phyloP scores from a whole-genome alignment of 1,284 basidiomycete species.

The Moesziomyces parantarcticus region DNA sequence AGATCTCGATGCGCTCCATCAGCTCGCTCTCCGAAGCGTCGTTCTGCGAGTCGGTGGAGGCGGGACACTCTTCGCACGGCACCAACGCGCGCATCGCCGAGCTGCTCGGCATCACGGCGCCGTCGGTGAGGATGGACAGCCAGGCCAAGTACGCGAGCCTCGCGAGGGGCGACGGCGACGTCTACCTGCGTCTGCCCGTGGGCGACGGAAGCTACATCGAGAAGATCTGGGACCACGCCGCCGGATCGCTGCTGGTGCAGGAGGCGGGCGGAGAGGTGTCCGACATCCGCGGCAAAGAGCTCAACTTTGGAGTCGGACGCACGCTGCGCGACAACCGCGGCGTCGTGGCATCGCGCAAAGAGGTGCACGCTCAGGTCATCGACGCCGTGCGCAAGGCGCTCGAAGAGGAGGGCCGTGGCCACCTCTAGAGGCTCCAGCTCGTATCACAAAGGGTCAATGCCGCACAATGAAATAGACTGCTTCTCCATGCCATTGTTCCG shows the following conservation, averaged over 20 bases:
- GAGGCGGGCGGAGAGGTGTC: constrained; percentile 89
- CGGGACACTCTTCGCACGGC: constrained; percentile 89
- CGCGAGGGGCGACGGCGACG: constrained; percentile 85
- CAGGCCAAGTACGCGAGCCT: constrained; percentile 95
- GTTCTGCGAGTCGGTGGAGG: constrained; percentile 93
- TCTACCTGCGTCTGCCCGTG: constrained; percentile 91
- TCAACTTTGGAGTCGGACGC: constrained; percentile 88
- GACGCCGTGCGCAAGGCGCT: constrained; percentile 79
- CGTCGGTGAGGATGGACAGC: constrained; percentile 90
- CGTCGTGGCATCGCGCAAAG: constrained; percentile 80
- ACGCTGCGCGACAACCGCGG: constrained; percentile 88
- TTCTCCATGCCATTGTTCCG: too few relatives aligned
- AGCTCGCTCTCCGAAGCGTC: constrained; percentile 72
- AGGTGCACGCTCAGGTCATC: constrained; percentile 77
- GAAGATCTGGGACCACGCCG: constrained; percentile 97
- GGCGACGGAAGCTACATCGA: constrained; percentile 80
- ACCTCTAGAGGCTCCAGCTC: constrained; percentile 16
- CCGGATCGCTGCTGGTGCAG: constrained; percentile 83
- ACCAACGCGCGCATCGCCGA: constrained; percentile 79
- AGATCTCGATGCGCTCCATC: constrained; percentile 60
- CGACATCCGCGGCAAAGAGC: constrained; percentile 80
- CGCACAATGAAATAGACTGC: too few relatives aligned
- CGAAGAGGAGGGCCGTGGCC: constrained; percentile 70
- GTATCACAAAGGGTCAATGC: not conserved
- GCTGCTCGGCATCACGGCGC: constrained; percentile 76